Conservation (phyloP, 2,329 filamentous ascomycete genomes). For the Sordariomycetes sp. region DNA sequence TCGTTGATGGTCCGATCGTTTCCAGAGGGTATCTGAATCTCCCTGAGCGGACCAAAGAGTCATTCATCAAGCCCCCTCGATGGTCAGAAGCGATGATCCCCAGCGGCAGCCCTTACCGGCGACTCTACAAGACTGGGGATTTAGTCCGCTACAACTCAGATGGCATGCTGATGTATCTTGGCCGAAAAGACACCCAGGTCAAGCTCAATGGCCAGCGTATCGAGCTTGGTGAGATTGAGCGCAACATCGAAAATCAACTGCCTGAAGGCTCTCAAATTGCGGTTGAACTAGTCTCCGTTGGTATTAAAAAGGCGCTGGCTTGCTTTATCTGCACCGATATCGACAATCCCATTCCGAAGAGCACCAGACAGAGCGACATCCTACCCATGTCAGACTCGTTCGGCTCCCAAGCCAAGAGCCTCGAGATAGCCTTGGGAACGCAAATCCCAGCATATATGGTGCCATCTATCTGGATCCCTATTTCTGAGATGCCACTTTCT, state of each 20-base stretch:
- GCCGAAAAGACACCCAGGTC: constrained; percentile 34
- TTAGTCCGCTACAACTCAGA: constrained; percentile 77
- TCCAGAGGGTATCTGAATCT: constrained; percentile 38
- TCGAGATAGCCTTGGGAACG: constrained; percentile 1
- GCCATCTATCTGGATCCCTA: constrained; percentile 4
- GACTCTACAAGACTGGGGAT: constrained; percentile 78
- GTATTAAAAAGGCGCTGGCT: constrained; percentile 9
- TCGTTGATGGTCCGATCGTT: constrained; percentile 33
- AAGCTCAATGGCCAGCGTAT: constrained; percentile 8
- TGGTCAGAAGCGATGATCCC: constrained; percentile 17
- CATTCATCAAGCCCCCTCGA: constrained; percentile 20
- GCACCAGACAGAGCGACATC: constrained; percentile 4
- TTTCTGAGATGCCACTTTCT: constrained; percentile 5
- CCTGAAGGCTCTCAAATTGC: constrained; percentile 7
- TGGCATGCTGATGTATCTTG: constrained; percentile 76
- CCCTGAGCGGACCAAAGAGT: constrained; percentile 15
- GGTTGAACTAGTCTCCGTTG: constrained; percentile 9
- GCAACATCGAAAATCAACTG: constrained; percentile 4
- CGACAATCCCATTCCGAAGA: constrained; percentile 2
- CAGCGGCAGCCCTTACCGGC: background rate
- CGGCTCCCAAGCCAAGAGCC: constrained; percentile 3
- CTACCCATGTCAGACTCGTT: constrained; percentile 4
- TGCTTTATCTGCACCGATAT: constrained; percentile 9
- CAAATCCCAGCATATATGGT: constrained; percentile 5
- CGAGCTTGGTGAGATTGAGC: constrained; percentile 8